Base-by-base conservation (phyloP, 1,284 basidiomycete genomes). In the Tilletia horrida region DNA sequence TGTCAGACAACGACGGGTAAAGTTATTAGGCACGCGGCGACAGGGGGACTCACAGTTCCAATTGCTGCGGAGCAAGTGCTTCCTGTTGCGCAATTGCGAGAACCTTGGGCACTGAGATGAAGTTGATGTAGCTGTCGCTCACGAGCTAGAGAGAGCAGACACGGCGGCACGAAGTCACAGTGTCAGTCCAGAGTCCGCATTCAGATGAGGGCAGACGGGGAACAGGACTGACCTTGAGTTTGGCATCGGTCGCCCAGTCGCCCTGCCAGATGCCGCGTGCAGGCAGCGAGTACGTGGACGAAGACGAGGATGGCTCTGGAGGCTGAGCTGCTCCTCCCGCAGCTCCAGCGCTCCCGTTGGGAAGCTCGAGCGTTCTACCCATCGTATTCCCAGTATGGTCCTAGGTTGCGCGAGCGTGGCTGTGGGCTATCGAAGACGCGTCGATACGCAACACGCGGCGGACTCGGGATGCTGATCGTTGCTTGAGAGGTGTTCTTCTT, bases 41-140 rank as follows among this genome's bases (percentile, higher is more conserved):
- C 16, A n/a, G n/a, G n/a, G 21, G 16, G 21, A 23, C 21, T 59
- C 63, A 69, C 66, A 1, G 66, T 44, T 4, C 69, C 72, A 29
- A 74, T 71, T 16, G 69, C 64, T 25, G 71, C 69, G 63, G 27
- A 3, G 50, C 23, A 14, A 52, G 50, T 14, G 50, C n/a, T 14
- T 40, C 29, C 29, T 21, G 55, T 29, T 40, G 27, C 29, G 55
- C 55, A 29, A 40, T n/a, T 11, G 27, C 55, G 14, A 59, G 31
- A 21, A 75, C 76, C 40, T 69, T 68, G 59, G 79, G 78, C 67
- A 77, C 66, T 4, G 77, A 78, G 40, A 71, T 72, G 64, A 80
- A 80, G 65, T 79, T 72, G 65, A 75, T 79, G 63, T 71, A 79
- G 4, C 74, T 71, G 42, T 79, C 73, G 42, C 73, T 52, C 18